Evolutionary conservation across 768 basidiomycete genomes (phyloP).

Genomic region (Suillus tomentosus): DNA sequence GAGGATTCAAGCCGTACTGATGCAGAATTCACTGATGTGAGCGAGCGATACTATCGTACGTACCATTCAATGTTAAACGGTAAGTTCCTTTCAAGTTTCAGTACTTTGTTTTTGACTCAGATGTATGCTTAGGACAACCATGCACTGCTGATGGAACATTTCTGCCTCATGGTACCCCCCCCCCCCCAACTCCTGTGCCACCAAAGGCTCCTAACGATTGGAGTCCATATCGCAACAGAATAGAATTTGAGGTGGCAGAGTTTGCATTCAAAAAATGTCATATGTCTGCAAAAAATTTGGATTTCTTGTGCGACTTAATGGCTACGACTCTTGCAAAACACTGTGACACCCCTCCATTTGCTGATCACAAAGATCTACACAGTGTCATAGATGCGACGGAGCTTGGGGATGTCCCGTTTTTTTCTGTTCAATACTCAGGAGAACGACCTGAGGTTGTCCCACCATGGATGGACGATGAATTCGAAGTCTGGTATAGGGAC

Average conservation of each 20-base stretch:
- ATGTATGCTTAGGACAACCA: conserved; percentile 4
- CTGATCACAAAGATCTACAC: no score
- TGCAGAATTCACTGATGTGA: not conserved
- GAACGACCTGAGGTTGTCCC: conserved; percentile 17
- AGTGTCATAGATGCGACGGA: conserved; percentile 5
- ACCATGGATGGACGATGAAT: conserved; percentile 30
- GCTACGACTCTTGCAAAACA: no score
- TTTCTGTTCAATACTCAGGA: conserved; percentile 22
- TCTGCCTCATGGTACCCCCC: not conserved
- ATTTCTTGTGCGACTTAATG: no score
- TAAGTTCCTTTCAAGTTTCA: no score
- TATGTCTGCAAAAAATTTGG: conserved; percentile 16
- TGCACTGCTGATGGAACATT: conserved; percentile 11
- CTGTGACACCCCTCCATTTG: no score
- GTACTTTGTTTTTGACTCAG: no score
- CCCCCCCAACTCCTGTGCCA: conserved; percentile 8
- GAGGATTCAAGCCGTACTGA: not conserved
- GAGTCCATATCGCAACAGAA: conserved; percentile 20
- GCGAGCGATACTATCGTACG: not conserved
- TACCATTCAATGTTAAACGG: no score
- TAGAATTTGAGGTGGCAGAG: conserved; percentile 27
- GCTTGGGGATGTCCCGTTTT: conserved; percentile 28
- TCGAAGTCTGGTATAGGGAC: conserved; percentile 33
- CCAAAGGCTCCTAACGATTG: conserved; percentile 15
- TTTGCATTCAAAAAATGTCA: conserved; percentile 23